Percentiles rank a stretch among this genome's conserved stretches.
Evolutionary conservation across 2,329 filamentous ascomycete species (phyloP).

Genomic region (Phaeosphaeria sp.): DNA sequence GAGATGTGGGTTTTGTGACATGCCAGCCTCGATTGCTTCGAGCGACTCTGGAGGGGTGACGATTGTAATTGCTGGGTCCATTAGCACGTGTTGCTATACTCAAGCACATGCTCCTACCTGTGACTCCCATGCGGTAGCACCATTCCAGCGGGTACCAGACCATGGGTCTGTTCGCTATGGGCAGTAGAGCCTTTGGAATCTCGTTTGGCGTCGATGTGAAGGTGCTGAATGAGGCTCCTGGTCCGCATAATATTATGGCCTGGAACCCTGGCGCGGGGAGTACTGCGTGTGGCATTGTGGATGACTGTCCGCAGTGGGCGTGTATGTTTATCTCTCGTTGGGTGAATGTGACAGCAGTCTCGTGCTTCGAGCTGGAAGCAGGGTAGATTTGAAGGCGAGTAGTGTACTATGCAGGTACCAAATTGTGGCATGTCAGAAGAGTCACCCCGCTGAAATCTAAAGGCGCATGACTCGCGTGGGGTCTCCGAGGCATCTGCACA

Average conservation of each 20-base stretch:
- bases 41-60: slow-evolving; percentile 64
- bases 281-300: slow-evolving; percentile 76
- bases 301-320: not conserved
- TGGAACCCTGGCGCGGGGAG: slow-evolving; percentile 80
- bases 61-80: slow-evolving; percentile 59
- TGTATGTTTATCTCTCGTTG: not conserved
- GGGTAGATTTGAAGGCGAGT: not conserved
- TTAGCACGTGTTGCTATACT: slow-evolving; percentile 2
- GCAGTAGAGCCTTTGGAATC: slow-evolving; percentile 80
- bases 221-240: slow-evolving; percentile 80
- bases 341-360: not conserved
- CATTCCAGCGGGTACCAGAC: slow-evolving; percentile 89
- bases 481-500: slow-evolving; percentile 8
- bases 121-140: slow-evolving; percentile 81
- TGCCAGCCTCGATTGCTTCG: slow-evolving; percentile 70
- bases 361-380: not conserved
- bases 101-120: slow-evolving; percentile 55
- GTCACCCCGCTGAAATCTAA: slow-evolving; percentile 25
- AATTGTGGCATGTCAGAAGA: slow-evolving; percentile 15
- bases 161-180: slow-evolving; percentile 86
- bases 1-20: slow-evolving; percentile 79
- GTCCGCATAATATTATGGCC: slow-evolving; percentile 82
- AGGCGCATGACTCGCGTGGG: slow-evolving; percentile 21
- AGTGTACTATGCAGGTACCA: slow-evolving; percentile 15
- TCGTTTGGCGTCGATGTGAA: slow-evolving; percentile 82